These are phyloP conservation scores for Penicillium angulare DNA, from an alignment of 495 filamentous ascomycete species.

Conservation along the genomic window DNA sequence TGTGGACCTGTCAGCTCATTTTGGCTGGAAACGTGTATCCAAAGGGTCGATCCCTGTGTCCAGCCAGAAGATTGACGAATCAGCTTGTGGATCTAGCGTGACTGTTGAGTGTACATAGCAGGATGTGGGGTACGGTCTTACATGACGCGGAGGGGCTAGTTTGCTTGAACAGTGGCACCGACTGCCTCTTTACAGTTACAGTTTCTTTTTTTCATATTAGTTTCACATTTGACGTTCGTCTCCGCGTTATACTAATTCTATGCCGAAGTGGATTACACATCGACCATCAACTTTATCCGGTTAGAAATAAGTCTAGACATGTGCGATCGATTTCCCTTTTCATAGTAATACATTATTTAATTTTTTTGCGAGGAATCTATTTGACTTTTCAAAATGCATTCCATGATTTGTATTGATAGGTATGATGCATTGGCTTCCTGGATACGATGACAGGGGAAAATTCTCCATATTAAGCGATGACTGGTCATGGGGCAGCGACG, in stretches of 20 bases:
- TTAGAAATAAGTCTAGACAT: no score
- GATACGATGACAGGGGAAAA: background rate
- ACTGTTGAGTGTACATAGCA: slow-evolving; percentile 13
- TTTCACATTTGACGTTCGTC: no score
- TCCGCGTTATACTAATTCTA: no score
- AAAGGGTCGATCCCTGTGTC: slow-evolving; percentile 10
- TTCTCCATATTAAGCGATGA: background rate
- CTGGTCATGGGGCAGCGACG: slow-evolving; percentile 8
- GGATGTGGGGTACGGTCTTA: slow-evolving; percentile 13
- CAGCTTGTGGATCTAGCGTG: slow-evolving; percentile 2
- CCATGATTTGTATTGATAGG: background rate
- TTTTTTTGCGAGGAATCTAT: no score
- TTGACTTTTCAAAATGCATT: no score
- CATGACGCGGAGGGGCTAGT: slow-evolving; percentile 9
- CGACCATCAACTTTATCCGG: no score
- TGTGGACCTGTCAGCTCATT: slow-evolving; percentile 14
- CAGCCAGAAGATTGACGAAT: slow-evolving; percentile 13
- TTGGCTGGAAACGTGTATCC: slow-evolving; percentile 3
- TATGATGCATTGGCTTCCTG: background rate
- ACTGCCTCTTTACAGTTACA: no score
- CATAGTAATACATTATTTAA: no score
- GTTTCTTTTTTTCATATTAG: no score
- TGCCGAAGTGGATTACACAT: no score
- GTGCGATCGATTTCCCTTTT: no score
- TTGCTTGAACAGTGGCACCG: background rate